phyloP scores from a whole-genome alignment of 2,329 filamentous ascomycete species.

The Chrysosphaeria jannelii region DNA sequence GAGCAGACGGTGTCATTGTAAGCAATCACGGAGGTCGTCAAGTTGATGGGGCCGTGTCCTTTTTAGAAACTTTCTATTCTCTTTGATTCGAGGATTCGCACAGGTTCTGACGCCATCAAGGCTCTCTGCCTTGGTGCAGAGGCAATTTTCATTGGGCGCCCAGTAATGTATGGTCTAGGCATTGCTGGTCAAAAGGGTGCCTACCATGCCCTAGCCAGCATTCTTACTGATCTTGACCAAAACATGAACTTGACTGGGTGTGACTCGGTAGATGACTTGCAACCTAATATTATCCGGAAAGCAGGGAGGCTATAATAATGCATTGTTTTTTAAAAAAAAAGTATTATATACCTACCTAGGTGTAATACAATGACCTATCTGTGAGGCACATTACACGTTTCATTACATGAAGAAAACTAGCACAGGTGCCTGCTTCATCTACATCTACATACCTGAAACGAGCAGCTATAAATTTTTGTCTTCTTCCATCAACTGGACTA shows the following conservation, averaged over 20 bases:
- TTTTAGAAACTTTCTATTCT: slow-evolving; percentile 25
- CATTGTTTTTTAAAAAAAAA: too few relatives aligned
- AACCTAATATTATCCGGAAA: slow-evolving; percentile 8
- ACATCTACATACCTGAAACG: too few relatives aligned
- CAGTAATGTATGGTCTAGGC: slow-evolving; percentile 25
- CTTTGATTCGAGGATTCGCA: slow-evolving; percentile 26
- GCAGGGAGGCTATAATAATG: too few relatives aligned
- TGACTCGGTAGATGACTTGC: slow-evolving; percentile 11
- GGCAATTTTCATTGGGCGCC: slow-evolving; percentile 23
- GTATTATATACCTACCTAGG: too few relatives aligned
- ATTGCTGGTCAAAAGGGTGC: slow-evolving; percentile 24
- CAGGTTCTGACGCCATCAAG: slow-evolving; percentile 26
- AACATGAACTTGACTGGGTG: slow-evolving; percentile 24
- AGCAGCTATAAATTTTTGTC: too few relatives aligned
- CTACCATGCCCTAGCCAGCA: slow-evolving; percentile 16
- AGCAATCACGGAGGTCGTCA: slow-evolving; percentile 28
- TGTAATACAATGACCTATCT: too few relatives aligned
- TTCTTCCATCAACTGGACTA: too few relatives aligned
- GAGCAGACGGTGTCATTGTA: slow-evolving; percentile 20
- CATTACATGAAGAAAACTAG: too few relatives aligned
- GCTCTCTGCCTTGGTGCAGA: slow-evolving; percentile 23
- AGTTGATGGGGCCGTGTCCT: slow-evolving; percentile 21
- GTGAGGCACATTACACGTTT: too few relatives aligned
- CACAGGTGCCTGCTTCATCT: too few relatives aligned
- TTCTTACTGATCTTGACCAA: slow-evolving; percentile 22